Base-by-base conservation (phyloP, 257 asterid species). In the Rehmannia glutinosa region DNA sequence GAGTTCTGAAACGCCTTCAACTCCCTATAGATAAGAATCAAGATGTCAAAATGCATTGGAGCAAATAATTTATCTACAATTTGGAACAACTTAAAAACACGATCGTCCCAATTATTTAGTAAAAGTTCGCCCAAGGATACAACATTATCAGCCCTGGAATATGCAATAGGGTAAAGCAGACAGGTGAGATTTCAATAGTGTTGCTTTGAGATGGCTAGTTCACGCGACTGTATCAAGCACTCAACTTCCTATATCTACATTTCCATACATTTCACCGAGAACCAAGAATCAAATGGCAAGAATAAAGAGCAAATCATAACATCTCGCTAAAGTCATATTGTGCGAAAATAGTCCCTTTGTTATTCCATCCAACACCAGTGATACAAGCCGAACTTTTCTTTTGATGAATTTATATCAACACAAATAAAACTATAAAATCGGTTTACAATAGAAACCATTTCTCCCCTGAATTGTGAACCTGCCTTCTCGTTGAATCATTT, bases 1-100 rank as follows among this genome's bases (percentile, higher is more conserved):
- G 80, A 85, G 82, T 78, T 76, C 81, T 19, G 86, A 25, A 56
- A 87, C 19, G 33, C 92, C 95, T 71, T 85, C 95, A 20, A 67
- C 49, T 66, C 71, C 88, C 95, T 85, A 61, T 55, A 30, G 19
- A n/a, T 28, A 32, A 57, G 19, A 15, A 28, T 51, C 35, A 24
- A 51, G 35, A 27, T 51, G 35, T 19, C 38, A 56, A 1, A 68
- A 41, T 25, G 23, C 52, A 43, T 28, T 28, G 41, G 7, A 4
- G n/a, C 52, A 27, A 61, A 25, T 20, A 41, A n/a, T 3, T 42
- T 12, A 23, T 61, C 38, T 3, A 27, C 1, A 45, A 6, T 11
- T 38, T 1, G 43, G 43, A 1, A 38, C 9, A 38, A 46, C 65
- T 16, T 3, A 54, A 13, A 15, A 12, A 16, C 33, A 61, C 20